phyloP scores from a whole-genome alignment of 208 protist genomes.

The Endotrypanum monterogeii region DNA sequence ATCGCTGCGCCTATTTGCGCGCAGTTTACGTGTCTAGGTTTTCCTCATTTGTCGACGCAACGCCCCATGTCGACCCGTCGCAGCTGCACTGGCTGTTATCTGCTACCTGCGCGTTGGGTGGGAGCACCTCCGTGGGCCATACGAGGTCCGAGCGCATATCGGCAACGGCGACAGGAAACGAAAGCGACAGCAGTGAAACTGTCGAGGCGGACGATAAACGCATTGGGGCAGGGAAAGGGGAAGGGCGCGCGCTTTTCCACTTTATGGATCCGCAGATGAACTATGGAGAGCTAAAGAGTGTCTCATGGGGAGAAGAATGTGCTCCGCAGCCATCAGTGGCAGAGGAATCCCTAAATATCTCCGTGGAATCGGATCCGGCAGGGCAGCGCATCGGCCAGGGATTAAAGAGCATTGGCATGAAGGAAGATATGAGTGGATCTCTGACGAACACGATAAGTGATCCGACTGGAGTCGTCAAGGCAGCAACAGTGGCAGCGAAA shows the following conservation, averaged over 20 bases:
- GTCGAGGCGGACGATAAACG: not conserved
- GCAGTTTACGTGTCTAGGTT: conserved; percentile 40
- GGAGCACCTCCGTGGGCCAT: conserved; percentile 2
- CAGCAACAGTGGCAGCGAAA: not conserved
- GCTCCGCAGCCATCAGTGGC: not conserved
- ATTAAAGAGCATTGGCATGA: not conserved
- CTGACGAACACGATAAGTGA: not conserved
- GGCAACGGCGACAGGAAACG: not conserved
- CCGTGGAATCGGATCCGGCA: not conserved
- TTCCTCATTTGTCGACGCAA: conserved; percentile 53
- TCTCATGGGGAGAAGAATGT: conserved; percentile 18
- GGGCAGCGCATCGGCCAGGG: not conserved
- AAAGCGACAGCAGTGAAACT: not conserved
- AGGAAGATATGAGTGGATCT: not conserved
- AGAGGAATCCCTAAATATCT: not conserved
- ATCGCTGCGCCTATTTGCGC: conserved; percentile 38
- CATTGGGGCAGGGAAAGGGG: not conserved
- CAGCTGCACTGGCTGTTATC: conserved; percentile 59
- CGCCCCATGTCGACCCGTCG: conserved; percentile 43
- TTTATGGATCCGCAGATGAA: conserved; percentile 45
- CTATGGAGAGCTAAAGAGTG: conserved; percentile 32
- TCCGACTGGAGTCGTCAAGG: not conserved
- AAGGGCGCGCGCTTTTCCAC: conserved; percentile 30
- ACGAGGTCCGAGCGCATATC: not conserved
- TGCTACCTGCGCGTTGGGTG: conserved; percentile 35